Conservation (phyloP, 1,284 basidiomycete genomes). For the Lignosus rhinocerotis region DNA sequence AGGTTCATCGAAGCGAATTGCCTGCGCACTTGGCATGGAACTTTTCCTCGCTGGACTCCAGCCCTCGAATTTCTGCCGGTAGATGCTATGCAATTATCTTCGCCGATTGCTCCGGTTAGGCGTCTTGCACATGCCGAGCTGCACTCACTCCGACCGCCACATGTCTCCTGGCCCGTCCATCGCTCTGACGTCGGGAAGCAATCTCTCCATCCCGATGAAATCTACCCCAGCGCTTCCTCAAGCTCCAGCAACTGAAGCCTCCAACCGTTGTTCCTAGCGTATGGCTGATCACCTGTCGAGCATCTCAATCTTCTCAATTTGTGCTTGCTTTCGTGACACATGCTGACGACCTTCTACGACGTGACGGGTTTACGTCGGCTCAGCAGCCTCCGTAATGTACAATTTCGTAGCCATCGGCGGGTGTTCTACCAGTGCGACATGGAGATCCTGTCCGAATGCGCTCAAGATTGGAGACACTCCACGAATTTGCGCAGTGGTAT, state of each 20-base stretch:
- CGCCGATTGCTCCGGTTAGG: conserved; percentile 2
- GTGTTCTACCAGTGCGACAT: background rate
- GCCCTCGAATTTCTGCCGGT: conserved; percentile 17
- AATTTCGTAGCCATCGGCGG: background rate
- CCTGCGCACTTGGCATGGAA: conserved; percentile 7
- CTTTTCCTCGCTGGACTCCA: background rate
- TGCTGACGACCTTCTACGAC: conserved; percentile 6
- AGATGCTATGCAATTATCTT: conserved; percentile 7
- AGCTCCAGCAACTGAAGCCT: background rate
- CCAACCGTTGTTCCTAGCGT: conserved; percentile 11
- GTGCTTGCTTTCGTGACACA: conserved; percentile 11
- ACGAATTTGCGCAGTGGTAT: conserved; percentile 8
- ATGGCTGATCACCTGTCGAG: conserved; percentile 16
- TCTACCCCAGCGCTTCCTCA: conserved; percentile 10
- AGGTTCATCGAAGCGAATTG: conserved; percentile 7
- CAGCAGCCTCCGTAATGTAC: conserved; percentile 4
- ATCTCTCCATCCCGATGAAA: conserved; percentile 14
- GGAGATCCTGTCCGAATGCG: background rate
- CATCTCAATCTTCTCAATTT: conserved; percentile 10
- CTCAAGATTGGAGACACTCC: conserved; percentile 8
- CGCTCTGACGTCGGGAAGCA: conserved; percentile 1
- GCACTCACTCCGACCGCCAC: conserved; percentile 1
- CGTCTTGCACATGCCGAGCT: background rate
- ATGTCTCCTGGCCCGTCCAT: conserved; percentile 6
- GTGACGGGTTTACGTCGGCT: conserved; percentile 21